Evolutionary conservation across 2,329 filamentous ascomycete species (phyloP), one percentile per base, ranked within the genome.

Genomic region (Myriosclerotinia duriaeana): DNA sequence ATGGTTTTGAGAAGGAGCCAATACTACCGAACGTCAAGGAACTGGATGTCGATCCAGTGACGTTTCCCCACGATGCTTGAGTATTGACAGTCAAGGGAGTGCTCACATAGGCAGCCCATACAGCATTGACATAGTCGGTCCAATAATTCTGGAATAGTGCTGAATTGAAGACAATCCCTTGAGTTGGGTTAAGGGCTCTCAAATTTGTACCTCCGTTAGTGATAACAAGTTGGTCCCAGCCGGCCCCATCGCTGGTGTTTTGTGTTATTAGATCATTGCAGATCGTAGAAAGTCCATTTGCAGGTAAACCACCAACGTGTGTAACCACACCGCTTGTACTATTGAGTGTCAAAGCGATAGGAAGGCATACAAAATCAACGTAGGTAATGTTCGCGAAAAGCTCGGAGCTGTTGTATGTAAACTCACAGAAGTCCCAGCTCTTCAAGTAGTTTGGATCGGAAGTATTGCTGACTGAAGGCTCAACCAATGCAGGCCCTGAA

Each of bases 301-400:
- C 69, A 0, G 70, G 71, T 78, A 90, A 84, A 22, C 89, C 89
- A 1, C 80, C 77, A 26, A 89, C 78, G 53, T 80, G 78, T 69
- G 83, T 79, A 0, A 79, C 78, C 0, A 70, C 73, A 20, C 81
- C 81, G 8, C 76, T 76, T 2, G 71, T 74, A 7, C 77, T 80
- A 48, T 79, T 78, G 20, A 87, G 77, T 8, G 80, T 79, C 69
- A 87, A 76, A 2, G 84, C 82, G 59, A 89, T 82, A 26, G 88
- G 87, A 71, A 89, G 74, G 71, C 80, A 80, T 68, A 92, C 84
- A 77, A 93, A 93, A 79, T 93, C 90, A 67, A 93, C 90, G 74
- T 89, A 88, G 68, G 83, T 86, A 71, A 93, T 87, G 71, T 90
- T 90, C 72, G 84, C 86, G 73, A 85, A 90, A 7, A 90, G 77